Percentiles rank a stretch among this genome's conserved stretches.
These are phyloP conservation scores for Geotrichum siamense DNA, from an alignment of 1,139 yeast genomes.

Conservation along the genomic window DNA sequence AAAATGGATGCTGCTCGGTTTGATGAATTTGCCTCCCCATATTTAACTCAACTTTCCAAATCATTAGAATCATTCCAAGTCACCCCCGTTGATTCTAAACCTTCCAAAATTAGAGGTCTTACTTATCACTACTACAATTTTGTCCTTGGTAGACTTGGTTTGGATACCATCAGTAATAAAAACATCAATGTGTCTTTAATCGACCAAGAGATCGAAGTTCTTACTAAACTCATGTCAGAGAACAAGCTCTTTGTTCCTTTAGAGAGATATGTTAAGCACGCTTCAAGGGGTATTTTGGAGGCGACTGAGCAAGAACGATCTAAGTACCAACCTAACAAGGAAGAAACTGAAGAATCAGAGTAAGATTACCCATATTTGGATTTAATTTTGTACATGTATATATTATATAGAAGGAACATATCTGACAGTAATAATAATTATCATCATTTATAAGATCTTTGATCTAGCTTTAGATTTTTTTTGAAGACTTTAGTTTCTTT, in stretches of 20 bases:
- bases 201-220: slow-evolving; percentile 5
- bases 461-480: no score
- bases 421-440: no score
- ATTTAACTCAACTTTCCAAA: slow-evolving; percentile 1
- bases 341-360: not conserved
- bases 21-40: slow-evolving; percentile 3
- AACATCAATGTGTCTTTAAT: slow-evolving; percentile 11
- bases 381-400: no score
- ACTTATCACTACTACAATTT: slow-evolving; percentile 13
- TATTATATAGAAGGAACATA: no score
- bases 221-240: slow-evolving; percentile 5
- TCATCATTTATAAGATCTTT: no score
- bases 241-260: slow-evolving; percentile 8
- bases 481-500: no score
- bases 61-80: slow-evolving; percentile 1
- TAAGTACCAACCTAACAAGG: not conserved
- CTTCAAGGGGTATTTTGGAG: slow-evolving; percentile 14
- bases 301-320: slow-evolving; percentile 6
- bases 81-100: slow-evolving; percentile 5
- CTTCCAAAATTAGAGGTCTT: slow-evolving; percentile 6
- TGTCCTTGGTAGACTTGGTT: slow-evolving; percentile 16
- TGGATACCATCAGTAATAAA: slow-evolving; percentile 3
- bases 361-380: no score
- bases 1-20: slow-evolving; percentile 5
- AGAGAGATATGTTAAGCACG: slow-evolving; percentile 17